These are phyloP conservation scores for Trichophyton rubrum DNA, from an alignment of 2,329 filamentous ascomycete species.

Conservation along the genomic window DNA sequence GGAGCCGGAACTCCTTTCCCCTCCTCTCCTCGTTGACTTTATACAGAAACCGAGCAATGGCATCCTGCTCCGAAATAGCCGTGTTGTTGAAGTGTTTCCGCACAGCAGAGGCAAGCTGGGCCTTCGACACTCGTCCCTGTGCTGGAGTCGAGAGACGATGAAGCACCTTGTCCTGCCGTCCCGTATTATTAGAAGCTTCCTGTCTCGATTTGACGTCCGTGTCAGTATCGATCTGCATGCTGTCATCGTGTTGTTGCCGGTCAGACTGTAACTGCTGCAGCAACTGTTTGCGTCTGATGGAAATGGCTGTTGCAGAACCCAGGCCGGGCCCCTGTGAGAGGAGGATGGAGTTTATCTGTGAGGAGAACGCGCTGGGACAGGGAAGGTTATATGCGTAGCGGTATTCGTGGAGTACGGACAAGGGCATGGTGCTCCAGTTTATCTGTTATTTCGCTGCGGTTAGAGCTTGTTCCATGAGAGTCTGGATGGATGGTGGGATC, in stretches of 20 bases:
- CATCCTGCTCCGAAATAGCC: slow-evolving; percentile 35
- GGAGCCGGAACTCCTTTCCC: slow-evolving; percentile 30
- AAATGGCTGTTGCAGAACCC: slow-evolving; percentile 34
- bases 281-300: slow-evolving; percentile 14
- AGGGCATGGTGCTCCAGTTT: slow-evolving; percentile 32
- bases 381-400: slow-evolving; percentile 36
- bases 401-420: slow-evolving; percentile 37
- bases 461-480: not conserved
- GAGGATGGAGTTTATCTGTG: slow-evolving; percentile 35
- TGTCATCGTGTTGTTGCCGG: slow-evolving; percentile 9
- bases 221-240: not conserved
- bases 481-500: slow-evolving; percentile 7
- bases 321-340: slow-evolving; percentile 35
- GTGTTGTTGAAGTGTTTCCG: slow-evolving; percentile 38
- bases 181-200: not conserved
- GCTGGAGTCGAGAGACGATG: not conserved
- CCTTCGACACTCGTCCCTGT: slow-evolving; percentile 32
- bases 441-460: slow-evolving; percentile 21
- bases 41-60: slow-evolving; percentile 37
- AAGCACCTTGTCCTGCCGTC: not conserved
- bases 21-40: slow-evolving; percentile 36
- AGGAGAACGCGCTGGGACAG: slow-evolving; percentile 33
- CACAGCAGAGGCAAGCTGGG: slow-evolving; percentile 31
- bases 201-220: not conserved
- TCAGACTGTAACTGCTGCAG: not conserved